Percentiles rank a stretch among this genome's conserved stretches.
These are phyloP conservation scores for Penicillium chermesinum DNA, from an alignment of 495 filamentous ascomycete species.

Conservation along the genomic window DNA sequence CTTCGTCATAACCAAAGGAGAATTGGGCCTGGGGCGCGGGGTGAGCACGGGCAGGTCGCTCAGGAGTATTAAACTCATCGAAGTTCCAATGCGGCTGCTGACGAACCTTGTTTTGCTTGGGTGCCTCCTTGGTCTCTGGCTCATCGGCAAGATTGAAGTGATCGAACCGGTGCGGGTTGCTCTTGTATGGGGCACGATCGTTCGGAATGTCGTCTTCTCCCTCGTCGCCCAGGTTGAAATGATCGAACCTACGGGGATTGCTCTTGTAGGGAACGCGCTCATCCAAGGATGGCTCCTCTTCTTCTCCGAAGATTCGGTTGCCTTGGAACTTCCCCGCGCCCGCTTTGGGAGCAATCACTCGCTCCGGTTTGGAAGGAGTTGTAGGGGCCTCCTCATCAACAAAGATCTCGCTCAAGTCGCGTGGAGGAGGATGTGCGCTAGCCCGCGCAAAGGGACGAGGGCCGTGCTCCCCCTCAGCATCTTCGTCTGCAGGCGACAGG, in stretches of 20 bases:
- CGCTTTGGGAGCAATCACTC: constrained; percentile 40
- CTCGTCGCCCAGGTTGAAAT: constrained; percentile 73
- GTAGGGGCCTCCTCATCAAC: constrained; percentile 40
- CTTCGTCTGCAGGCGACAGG: constrained; percentile 21
- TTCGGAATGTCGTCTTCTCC: constrained; percentile 19
- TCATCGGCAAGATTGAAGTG: constrained; percentile 76
- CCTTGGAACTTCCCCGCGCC: constrained; percentile 55
- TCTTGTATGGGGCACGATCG: constrained; percentile 47
- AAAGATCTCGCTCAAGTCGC: constrained; percentile 62
- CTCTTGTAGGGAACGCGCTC: constrained; percentile 43
- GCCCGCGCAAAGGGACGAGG: constrained; percentile 33
- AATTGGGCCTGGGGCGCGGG: constrained; percentile 53
- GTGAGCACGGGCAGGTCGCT: constrained; percentile 56
- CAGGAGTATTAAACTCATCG: constrained; percentile 75
- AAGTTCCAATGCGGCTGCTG: constrained; percentile 74
- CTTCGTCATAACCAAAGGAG: constrained; percentile 66
- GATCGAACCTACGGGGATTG: constrained; percentile 71
- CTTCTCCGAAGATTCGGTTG: constrained; percentile 61
- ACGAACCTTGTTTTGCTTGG: constrained; percentile 52
- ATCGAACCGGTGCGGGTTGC: constrained; percentile 67
- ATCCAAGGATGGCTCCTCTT: constrained; percentile 34
- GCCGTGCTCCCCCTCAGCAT: constrained; percentile 8
- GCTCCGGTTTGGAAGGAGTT: constrained; percentile 48
- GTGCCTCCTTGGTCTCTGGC: constrained; percentile 33
- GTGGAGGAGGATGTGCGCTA: constrained; percentile 58